Evolutionary conservation across 352 stramenopile species (phyloP).

Genomic region (Pythium grandisporangium): DNA sequence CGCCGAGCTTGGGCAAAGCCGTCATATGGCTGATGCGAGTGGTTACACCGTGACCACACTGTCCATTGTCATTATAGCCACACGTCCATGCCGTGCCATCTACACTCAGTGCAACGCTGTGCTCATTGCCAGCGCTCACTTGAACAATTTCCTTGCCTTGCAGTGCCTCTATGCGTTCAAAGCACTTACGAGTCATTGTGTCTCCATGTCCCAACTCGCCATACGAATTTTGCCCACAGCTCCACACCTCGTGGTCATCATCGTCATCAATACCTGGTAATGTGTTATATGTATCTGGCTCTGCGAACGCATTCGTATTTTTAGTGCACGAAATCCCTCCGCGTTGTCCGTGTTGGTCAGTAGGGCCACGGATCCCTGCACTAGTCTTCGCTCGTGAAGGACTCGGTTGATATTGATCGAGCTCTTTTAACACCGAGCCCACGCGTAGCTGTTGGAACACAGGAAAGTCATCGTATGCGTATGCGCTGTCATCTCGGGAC

Average conservation of each 20-base stretch:
- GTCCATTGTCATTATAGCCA: conserved; percentile 93
- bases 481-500: background rate
- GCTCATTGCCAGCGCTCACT: conserved; percentile 89
- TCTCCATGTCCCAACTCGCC: conserved; percentile 90
- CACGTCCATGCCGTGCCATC: conserved; percentile 81
- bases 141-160: conserved; percentile 75
- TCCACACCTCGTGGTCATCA: conserved; percentile 87
- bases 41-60: conserved; percentile 86
- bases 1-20: conserved; percentile 52
- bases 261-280: conserved; percentile 11
- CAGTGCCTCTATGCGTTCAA: conserved; percentile 62
- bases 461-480: conserved; percentile 11
- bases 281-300: too few relatives aligned
- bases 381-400: too few relatives aligned
- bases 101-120: conserved; percentile 74
- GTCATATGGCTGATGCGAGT: conserved; percentile 69
- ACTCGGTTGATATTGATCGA: conserved; percentile 24
- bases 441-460: conserved; percentile 43
- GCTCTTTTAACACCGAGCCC: conserved; percentile 22
- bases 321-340: too few relatives aligned
- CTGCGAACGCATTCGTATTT: too few relatives aligned
- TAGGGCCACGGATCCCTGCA: too few relatives aligned
- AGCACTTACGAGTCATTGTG: conserved; percentile 73
- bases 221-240: conserved; percentile 92
- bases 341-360: too few relatives aligned